phyloP scores from a whole-genome alignment of 495 filamentous ascomycete genomes.

The Letharia columbiana region DNA sequence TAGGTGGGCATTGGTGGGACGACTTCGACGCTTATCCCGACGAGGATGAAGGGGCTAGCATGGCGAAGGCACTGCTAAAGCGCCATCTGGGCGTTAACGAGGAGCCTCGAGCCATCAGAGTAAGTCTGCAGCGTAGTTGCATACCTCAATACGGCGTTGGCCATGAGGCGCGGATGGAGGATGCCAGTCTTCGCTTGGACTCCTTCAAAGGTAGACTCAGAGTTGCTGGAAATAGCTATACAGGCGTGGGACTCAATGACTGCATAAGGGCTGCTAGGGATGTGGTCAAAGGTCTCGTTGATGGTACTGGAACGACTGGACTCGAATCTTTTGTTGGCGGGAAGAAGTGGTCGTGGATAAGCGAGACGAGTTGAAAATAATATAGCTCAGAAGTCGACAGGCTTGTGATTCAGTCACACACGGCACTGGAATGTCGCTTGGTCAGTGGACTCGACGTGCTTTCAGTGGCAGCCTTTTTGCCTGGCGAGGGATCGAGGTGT shows the following conservation, averaged over 20 bases:
- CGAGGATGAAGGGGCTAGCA: slow-evolving; percentile 51
- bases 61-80: slow-evolving; percentile 58
- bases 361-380: neutral
- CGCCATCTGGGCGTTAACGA: slow-evolving; percentile 66
- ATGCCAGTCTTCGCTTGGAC: slow-evolving; percentile 47
- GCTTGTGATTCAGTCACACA: neutral
- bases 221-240: slow-evolving; percentile 76
- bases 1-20: slow-evolving; percentile 92
- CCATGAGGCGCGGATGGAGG: slow-evolving; percentile 55
- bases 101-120: slow-evolving; percentile 46
- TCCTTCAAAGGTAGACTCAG: slow-evolving; percentile 56
- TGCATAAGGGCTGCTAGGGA: slow-evolving; percentile 47
- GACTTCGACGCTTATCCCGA: slow-evolving; percentile 50
- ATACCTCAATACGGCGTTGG: slow-evolving; percentile 85
- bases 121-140: slow-evolving; percentile 61
- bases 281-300: slow-evolving; percentile 32
- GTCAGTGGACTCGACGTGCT: neutral
- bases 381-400: neutral
- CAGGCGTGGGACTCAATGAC: slow-evolving; percentile 54
- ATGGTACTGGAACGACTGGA: slow-evolving; percentile 27
- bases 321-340: slow-evolving; percentile 27
- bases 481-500: neutral
- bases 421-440: neutral
- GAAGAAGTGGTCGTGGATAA: slow-evolving; percentile 17
- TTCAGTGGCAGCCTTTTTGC: neutral